These are phyloP conservation scores for Plenodomus biglobosus DNA, from an alignment of 2,329 filamentous ascomycete species.

Conservation along the genomic window DNA sequence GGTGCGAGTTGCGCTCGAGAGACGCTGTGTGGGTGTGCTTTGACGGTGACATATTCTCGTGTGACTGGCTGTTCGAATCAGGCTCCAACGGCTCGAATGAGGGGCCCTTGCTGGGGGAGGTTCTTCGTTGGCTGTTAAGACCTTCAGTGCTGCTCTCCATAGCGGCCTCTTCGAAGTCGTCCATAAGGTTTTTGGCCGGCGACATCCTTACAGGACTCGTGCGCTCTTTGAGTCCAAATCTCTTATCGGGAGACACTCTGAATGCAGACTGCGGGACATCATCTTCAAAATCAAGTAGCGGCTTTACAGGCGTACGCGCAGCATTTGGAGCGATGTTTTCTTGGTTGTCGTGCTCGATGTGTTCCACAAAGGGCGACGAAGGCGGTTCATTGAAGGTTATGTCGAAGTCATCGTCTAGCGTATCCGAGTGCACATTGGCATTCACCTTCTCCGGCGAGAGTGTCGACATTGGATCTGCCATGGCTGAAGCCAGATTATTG, in stretches of 20 bases:
- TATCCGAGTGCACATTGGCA: conserved; percentile 20
- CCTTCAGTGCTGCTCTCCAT: conserved; percentile 3
- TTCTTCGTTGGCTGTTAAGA: conserved; percentile 26
- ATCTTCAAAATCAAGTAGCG: conserved; percentile 24
- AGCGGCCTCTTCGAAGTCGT: conserved; percentile 28
- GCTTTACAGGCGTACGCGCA: conserved; percentile 29
- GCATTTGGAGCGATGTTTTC: conserved; percentile 39
- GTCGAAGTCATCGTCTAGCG: conserved; percentile 36
- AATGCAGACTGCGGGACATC: conserved; percentile 36
- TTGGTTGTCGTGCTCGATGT: conserved; percentile 46
- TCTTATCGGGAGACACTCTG: conserved; percentile 38
- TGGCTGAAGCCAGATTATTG: conserved; percentile 14
- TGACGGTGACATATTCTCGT: conserved; percentile 32
- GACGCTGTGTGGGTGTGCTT: conserved; percentile 31
- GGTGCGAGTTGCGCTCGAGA: conserved; percentile 16
- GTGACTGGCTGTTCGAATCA: conserved; percentile 28
- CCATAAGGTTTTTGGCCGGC: conserved; percentile 31
- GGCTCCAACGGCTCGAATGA: conserved; percentile 28
- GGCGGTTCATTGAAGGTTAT: conserved; percentile 47
- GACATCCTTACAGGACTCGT: conserved; percentile 36
- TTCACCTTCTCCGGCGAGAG: conserved; percentile 37
- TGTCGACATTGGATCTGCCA: conserved; percentile 37
- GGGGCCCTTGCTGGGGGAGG: conserved; percentile 29
- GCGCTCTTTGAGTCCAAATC: conserved; percentile 27
- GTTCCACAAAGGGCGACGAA: conserved; percentile 53